phyloP scores from a whole-genome alignment of 306 rosid species.

The Hippophae tibetana region DNA sequence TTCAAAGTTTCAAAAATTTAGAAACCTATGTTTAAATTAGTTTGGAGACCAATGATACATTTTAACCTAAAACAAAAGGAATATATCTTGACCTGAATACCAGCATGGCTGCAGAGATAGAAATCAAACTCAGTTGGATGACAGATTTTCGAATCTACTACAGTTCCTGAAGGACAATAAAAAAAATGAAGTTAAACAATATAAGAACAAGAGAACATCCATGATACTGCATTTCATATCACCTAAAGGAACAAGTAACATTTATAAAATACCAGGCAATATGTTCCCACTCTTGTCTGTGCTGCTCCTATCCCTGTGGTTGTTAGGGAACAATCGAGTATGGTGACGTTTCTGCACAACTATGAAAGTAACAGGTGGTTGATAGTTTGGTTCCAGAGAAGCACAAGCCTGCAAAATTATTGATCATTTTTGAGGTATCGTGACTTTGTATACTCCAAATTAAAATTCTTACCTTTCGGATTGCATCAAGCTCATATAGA shows the following conservation, averaged over 20 bases:
- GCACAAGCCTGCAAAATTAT: slow-evolving; percentile 63
- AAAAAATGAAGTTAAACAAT: not conserved
- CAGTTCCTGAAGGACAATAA: slow-evolving; percentile 52
- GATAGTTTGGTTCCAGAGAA: slow-evolving; percentile 85
- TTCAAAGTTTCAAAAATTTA: too few species aligned
- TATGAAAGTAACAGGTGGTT: slow-evolving; percentile 89
- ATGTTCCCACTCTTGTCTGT: slow-evolving; percentile 82
- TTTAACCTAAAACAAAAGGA: not conserved
- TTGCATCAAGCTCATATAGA: slow-evolving; percentile 82
- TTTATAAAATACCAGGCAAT: slow-evolving; percentile 55
- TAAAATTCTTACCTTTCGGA: slow-evolving; percentile 56
- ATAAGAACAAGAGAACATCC: slow-evolving; percentile 1
- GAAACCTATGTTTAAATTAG: too few species aligned
- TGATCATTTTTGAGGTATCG: not conserved
- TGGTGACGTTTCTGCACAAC: slow-evolving; percentile 94
- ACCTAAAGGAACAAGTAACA: not conserved
- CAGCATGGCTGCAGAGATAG: slow-evolving; percentile 94
- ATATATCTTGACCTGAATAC: slow-evolving; percentile 52
- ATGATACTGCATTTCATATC: not conserved
- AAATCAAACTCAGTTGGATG: slow-evolving; percentile 91
- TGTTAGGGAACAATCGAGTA: slow-evolving; percentile 71
- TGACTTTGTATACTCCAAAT: not conserved
- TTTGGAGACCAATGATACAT: too few species aligned
- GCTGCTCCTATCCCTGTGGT: slow-evolving; percentile 70
- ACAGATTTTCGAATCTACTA: slow-evolving; percentile 78